These are phyloP conservation scores for Mycosphaerella sp. DNA, from an alignment of 2,329 filamentous ascomycete species.

Conservation along the genomic window DNA sequence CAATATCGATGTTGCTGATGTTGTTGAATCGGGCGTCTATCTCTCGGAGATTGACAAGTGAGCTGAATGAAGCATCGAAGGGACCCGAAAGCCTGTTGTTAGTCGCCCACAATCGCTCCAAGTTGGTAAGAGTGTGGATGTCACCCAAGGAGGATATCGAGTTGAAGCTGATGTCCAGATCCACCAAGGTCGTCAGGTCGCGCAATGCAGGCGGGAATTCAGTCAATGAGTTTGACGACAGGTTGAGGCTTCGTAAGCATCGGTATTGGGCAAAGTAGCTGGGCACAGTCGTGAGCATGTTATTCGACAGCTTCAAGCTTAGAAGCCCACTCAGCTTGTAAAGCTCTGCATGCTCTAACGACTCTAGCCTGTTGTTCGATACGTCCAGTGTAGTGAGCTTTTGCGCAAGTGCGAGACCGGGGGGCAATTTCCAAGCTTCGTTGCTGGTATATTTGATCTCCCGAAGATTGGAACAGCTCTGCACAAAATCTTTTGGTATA, in stretches of 20 bases:
- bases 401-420: constrained; percentile 73
- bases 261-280: constrained; percentile 76
- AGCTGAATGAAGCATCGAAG: constrained; percentile 62
- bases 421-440: constrained; percentile 78
- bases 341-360: constrained; percentile 78
- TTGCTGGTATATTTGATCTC: constrained; percentile 97
- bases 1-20: constrained; percentile 79
- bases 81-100: constrained; percentile 81
- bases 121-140: constrained; percentile 68
- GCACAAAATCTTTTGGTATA: constrained; percentile 92
- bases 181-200: constrained; percentile 73
- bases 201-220: constrained; percentile 82
- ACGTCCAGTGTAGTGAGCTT: constrained; percentile 85
- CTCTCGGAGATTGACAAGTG: constrained; percentile 75
- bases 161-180: constrained; percentile 97
- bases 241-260: constrained; percentile 72
- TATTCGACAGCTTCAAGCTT: constrained; percentile 90
- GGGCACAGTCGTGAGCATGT: constrained; percentile 73
- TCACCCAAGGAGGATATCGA: constrained; percentile 71
- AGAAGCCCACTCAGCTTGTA: constrained; percentile 68
- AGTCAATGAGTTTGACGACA: constrained; percentile 88
- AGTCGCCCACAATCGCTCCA: constrained; percentile 89
- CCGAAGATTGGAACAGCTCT: constrained; percentile 80
- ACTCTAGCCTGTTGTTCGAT: constrained; percentile 87
- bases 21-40: constrained; percentile 92